phyloP scores from a whole-genome alignment of 345 rosid species.

The Syzygium aromaticum region DNA sequence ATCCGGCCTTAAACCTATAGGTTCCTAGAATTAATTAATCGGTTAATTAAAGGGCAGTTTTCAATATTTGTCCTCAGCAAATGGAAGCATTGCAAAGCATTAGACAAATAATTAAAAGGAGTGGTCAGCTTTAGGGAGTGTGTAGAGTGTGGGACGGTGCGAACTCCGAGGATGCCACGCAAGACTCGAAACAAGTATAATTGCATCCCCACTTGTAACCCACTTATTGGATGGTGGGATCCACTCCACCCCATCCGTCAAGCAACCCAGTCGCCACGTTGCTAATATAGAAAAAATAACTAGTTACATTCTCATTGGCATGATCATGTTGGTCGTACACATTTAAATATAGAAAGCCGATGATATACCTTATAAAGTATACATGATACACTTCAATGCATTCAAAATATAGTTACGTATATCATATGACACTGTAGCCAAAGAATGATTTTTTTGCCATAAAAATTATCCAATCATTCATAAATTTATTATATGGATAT shows the following conservation, averaged over 20 bases:
- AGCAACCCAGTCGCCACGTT: not conserved
- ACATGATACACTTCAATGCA: not conserved
- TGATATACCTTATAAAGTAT: too few relatives aligned
- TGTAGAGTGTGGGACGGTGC: not conserved
- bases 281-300: not conserved
- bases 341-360: too few relatives aligned
- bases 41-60: not conserved
- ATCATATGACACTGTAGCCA: not conserved
- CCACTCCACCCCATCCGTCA: not conserved
- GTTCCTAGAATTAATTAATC: not conserved
- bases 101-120: not conserved
- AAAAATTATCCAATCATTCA: accelerated
- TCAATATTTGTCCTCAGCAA: not conserved
- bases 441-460: not conserved
- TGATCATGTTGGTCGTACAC: not conserved
- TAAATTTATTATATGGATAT: not conserved
- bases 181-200: not conserved
- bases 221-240: not conserved
- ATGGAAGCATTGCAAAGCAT: not conserved
- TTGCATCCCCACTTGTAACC: not conserved
- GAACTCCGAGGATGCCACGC: not conserved
- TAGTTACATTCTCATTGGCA: not conserved
- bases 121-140: not conserved
- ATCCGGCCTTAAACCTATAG: not conserved
- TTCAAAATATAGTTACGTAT: not conserved